These are phyloP conservation scores for Emericellopsis terricola DNA, from an alignment of 495 filamentous ascomycete genomes.

Conservation along the genomic window DNA sequence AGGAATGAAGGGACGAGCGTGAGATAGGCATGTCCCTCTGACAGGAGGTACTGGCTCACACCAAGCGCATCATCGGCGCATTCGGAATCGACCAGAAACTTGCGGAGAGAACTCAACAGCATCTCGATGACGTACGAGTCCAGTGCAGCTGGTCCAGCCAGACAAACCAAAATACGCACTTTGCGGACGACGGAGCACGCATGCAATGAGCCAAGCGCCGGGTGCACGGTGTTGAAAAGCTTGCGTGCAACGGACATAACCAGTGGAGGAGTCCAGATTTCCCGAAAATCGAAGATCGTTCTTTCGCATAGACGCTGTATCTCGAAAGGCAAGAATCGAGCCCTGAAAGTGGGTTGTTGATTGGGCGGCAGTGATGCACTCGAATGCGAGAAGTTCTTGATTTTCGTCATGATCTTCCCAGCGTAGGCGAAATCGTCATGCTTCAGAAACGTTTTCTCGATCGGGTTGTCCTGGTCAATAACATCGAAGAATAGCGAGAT, in stretches of 20 bases:
- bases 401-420: conserved; percentile 42
- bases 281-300: conserved; percentile 39
- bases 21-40: conserved; percentile 47
- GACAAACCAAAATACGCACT: conserved; percentile 58
- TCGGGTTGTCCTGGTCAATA: conserved; percentile 44
- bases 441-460: conserved; percentile 56
- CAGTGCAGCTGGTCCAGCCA: conserved; percentile 53
- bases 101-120: conserved; percentile 62
- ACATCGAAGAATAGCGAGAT: conserved; percentile 61
- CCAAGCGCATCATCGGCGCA: conserved; percentile 89
- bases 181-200: conserved; percentile 75
- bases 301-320: conserved; percentile 60
- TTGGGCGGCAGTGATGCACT: conserved; percentile 41
- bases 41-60: conserved; percentile 69
- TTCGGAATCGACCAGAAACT: conserved; percentile 60
- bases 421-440: conserved; percentile 38
- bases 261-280: conserved; percentile 60
- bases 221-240: conserved; percentile 63
- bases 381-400: conserved; percentile 45
- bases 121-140: conserved; percentile 81
- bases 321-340: conserved; percentile 53
- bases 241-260: conserved; percentile 60
- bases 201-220: conserved; percentile 75
- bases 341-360: conserved; percentile 74
- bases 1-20: conserved; percentile 50